A percentile compares a stretch with the other conserved stretches of the same genome.
Conservation (phyloP, 805 yeast genomes). For the Wickerhamiella azymoides region DNA sequence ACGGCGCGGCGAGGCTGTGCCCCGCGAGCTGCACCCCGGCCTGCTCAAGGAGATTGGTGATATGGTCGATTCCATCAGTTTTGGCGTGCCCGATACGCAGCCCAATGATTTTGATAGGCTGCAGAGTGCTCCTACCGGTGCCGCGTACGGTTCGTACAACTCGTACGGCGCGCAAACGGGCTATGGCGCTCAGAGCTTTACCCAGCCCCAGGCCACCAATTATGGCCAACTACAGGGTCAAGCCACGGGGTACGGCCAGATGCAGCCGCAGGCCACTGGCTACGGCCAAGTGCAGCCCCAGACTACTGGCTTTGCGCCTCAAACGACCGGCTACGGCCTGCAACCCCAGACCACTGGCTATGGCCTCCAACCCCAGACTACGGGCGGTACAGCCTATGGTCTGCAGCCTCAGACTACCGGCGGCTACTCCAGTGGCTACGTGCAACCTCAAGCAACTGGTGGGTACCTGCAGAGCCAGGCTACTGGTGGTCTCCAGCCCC, state of each 20-base stretch:
- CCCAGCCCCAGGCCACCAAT: slow-evolving; percentile 28
- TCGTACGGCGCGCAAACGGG: slow-evolving; percentile 17
- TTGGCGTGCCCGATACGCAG: slow-evolving; percentile 49
- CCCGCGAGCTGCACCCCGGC: slow-evolving; percentile 53
- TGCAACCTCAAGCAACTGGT: slow-evolving; percentile 31
- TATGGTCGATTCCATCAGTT: slow-evolving; percentile 78
- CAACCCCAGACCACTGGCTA: slow-evolving; percentile 23
- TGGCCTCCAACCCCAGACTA: slow-evolving; percentile 17
- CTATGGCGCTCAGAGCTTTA: too few relatives aligned
- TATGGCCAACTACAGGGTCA: slow-evolving; percentile 28
- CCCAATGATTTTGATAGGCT: slow-evolving; percentile 18
- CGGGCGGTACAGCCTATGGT: slow-evolving; percentile 16
- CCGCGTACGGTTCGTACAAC: background rate
- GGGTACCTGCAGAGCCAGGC: slow-evolving; percentile 20
- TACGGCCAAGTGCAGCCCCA: slow-evolving; percentile 25
- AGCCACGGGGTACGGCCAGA: slow-evolving; percentile 34
- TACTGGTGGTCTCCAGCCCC: slow-evolving; percentile 24
- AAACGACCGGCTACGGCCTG: slow-evolving; percentile 20
- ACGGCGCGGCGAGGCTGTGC: slow-evolving; percentile 65
- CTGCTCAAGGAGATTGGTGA: slow-evolving; percentile 75
- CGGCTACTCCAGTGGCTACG: background rate
- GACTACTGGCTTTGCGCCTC: slow-evolving; percentile 15
- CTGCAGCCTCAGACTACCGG: slow-evolving; percentile 23
- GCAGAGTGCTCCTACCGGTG: slow-evolving; percentile 9
- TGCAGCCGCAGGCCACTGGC: slow-evolving; percentile 29